Base-by-base conservation (phyloP, 108 stramenopile species). In the Cyclotella cryptica region DNA sequence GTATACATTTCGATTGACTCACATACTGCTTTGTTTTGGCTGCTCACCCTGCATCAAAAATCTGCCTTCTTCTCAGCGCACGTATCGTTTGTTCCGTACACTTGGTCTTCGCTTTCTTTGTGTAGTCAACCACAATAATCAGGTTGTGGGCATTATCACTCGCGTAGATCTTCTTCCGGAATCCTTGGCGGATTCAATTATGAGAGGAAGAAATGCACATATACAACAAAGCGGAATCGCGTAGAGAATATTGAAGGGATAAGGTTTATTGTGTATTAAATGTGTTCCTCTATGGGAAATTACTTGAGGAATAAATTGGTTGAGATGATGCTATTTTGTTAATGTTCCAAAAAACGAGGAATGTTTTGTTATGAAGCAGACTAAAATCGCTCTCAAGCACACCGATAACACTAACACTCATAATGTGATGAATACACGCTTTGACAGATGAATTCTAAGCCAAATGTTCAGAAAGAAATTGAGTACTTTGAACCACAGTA, bases 41-140 rank as follows among this genome's bases (percentile, higher is more conserved):
- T 26, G 29, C 21, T 51, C 39, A 28, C 40, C 13, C 59, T 19
- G 18, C 5, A 63, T 45, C 40, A 14, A 15, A 61, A 44, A 41
- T 28, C 41, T 51, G 10, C 30, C 17, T 49, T 72, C 2, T n/a
- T 2, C 53, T 13, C 69, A 94, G 84, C 72, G 97, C 18, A 94
- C 98, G 9, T 98, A 98, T 79, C 93, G 97, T 11, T 73, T 98
- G 24, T 98, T 98, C 87, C 96, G 97, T 41, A 98, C 98, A 0
- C 84, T 98, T 22, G 98, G 98, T 28, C 84, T 98, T 58, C 95
- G 98, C 12, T 96, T 96, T 64, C 85, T 98, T 26, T 93, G 92
- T 70, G 98, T 98, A 26, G 93, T 95, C 17, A 96, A 96, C 67
- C 92, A 96, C 83, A 88, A 92, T 78, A 96, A 96, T 63, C 92